Base-by-base conservation (phyloP, 495 filamentous ascomycete species). In the Penicillium canescens region DNA sequence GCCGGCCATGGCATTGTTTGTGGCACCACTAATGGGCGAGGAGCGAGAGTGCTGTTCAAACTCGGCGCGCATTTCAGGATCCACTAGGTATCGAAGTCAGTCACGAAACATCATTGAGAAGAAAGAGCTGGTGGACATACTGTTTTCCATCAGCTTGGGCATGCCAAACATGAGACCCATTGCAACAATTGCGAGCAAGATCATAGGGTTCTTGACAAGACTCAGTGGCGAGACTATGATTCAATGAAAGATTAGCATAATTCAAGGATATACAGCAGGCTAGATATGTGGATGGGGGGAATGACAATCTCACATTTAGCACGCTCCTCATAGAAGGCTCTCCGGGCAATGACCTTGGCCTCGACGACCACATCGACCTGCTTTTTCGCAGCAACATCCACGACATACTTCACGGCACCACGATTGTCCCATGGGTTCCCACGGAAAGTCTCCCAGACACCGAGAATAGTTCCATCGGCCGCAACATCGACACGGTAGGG, bases 101-200 rank as follows among this genome's bases (percentile, higher is more conserved):
- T 10, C 24, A 24, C 26, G 6, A 7, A 33, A 50, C 11, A 47
- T 24, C 6, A 24, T 46, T 35, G 26, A 39, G 42, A 41, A 49
- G 45, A 39, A 41, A n/a, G 33, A 42, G 28, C 26, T 45, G 50
- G 24, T 18, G 52, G 46, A 83, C 92, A 50, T 83, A 97, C 92
- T 96, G 59, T 96, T 97, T 46, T 98, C 92, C 73, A 98, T 83
- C 33, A 98, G 66, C 71, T 96, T 92, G 8, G 94, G 94, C 85
- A 98, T 85, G 24, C 92, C 92, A 45, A 97, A 73, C 37, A 96
- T 91, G 41, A 96, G 70, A 0, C 68, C 85, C 78, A 97, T 77
- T 28, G 86, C 88, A 20, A 93, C 85, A 18, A 96, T 66, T 11
- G 87, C 89, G 71, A 98, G 82, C 40, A 98, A 73, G 50, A 98